Evolutionary conservation across 768 basidiomycete species (phyloP).

Genomic region (Auricularia cornea): DNA sequence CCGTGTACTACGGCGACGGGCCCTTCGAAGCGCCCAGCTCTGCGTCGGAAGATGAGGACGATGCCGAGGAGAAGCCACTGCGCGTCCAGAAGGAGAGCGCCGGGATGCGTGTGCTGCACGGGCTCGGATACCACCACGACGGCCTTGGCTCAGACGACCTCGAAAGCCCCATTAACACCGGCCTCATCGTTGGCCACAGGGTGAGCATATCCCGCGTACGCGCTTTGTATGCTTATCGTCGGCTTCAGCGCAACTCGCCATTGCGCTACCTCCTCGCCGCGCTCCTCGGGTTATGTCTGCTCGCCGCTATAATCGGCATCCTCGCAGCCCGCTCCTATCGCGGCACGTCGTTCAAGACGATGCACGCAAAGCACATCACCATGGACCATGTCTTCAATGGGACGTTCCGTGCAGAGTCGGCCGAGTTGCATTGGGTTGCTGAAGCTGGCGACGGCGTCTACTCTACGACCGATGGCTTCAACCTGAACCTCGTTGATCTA

Average conservation of each 20-base stretch:
- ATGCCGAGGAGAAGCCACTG: conserved; percentile 38
- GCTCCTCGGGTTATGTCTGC: conserved; percentile 48
- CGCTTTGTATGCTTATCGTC: not conserved
- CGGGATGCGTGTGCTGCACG: conserved; percentile 30
- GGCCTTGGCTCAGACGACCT: not conserved
- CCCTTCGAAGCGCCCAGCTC: conserved; percentile 72
- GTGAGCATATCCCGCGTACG: not conserved
- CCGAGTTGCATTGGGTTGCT: conserved; percentile 72
- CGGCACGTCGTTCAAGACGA: conserved; percentile 33
- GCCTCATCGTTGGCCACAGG: not conserved
- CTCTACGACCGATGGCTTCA: conserved; percentile 49
- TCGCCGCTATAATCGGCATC: conserved; percentile 65
- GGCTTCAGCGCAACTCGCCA: conserved; percentile 25
- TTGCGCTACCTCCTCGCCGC: conserved; percentile 54
- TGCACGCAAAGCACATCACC: conserved; percentile 56
- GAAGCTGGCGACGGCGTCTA: conserved; percentile 97
- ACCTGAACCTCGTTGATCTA: conserved; percentile 75
- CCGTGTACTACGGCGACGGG: conserved; percentile 64
- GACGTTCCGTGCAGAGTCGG: conserved; percentile 52
- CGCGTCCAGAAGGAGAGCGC: not conserved
- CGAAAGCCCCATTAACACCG: not conserved
- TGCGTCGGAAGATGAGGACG: conserved; percentile 53
- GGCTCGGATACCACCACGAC: not conserved
- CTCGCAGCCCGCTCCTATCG: conserved; percentile 70
- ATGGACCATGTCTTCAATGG: conserved; percentile 93